Percentiles rank a stretch among this genome's conserved stretches.
phyloP scores from a whole-genome alignment of 73 alveolate genomes.

The Paramecium octaurelia region DNA sequence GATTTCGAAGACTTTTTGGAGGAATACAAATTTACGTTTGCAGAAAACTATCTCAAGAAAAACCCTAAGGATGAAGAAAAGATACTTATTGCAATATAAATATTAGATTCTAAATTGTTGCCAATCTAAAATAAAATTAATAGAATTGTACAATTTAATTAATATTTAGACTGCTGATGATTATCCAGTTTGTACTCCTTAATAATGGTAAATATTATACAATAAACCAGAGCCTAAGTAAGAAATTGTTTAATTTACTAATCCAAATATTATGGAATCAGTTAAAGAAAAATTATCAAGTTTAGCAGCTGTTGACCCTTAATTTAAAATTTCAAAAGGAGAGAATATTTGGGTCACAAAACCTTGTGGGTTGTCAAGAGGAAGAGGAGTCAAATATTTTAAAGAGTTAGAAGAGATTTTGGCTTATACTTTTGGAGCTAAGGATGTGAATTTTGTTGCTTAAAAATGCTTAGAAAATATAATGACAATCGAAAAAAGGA shows the following conservation, averaged over 20 bases:
- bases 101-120: not conserved
- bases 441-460: conserved; percentile 81
- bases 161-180: not conserved
- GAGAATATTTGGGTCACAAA: conserved; percentile 92
- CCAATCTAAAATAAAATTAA: not conserved
- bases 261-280: not conserved
- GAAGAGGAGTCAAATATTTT: conserved; percentile 89
- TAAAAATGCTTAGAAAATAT: conserved; percentile 97
- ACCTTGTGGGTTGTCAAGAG: conserved; percentile 93
- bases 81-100: not conserved
- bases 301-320: conserved; percentile 54
- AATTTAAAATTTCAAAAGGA: conserved; percentile 70
- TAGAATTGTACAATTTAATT: not conserved
- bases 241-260: not conserved
- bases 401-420: conserved; percentile 80
- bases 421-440: conserved; percentile 74
- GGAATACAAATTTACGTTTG: conserved; percentile 51
- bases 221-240: not conserved
- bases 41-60: conserved; percentile 49
- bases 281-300: not conserved
- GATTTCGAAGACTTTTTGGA: conserved; percentile 62
- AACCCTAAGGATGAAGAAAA: not conserved
- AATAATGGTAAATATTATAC: conserved; percentile 41
- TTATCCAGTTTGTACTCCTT: conserved; percentile 41
- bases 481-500: conserved; percentile 79